Evolutionary conservation across 73 alveolate genomes (phyloP), one percentile per base, ranked within the genome.

Genomic region (Tetrahymena thermophila): DNA sequence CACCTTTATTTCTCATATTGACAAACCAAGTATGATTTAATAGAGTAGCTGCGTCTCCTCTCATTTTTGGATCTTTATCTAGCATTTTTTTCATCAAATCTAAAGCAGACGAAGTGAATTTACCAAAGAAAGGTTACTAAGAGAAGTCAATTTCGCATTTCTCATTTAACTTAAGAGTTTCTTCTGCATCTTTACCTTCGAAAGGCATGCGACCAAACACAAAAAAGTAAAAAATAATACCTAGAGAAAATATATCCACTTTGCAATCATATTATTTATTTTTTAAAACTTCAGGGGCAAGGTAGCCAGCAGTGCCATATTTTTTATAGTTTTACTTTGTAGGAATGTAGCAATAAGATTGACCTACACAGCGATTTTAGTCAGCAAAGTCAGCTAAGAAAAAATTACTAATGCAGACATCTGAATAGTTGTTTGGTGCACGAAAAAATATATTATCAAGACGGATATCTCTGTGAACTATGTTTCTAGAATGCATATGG

Each of bases 281-380:
- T 95, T 93, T 89, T 34, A 95, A 85, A 55, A 95, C 94, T 93
- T 95, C 97, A 31, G 97, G 97, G 25, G 97, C 97, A 19, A 95
- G 95, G n/a, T 85, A 95, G 23, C 97, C 97, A 3, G 97, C 95
- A 43, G 97, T 95, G 17, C 97, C 97, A 95, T 94, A 95, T 56
- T 95, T 95, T 58, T 95, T 95, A 95, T 89, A 95, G 44, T 50
- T 71, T 89, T 43, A 17, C 56, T 95, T 71, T 0, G 89, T 71
- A 71, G 89, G 89, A 2, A 71, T 71, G 89, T 28, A 71, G 37
- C 89, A 71, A 19, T 71, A 71, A 1, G 89, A 71, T 31, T 71
- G n/a, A n/a, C 89, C 89, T 0, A 71, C 89, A n/a, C 89, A 71
- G 21, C 89, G 94, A 89, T 95, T 94, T 35, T 89, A 56, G 9